Percentiles rank a stretch among this genome's conserved stretches.
These are phyloP conservation scores for Vickermania spadyakhi DNA, from an alignment of 208 protist species.

Conservation along the genomic window DNA sequence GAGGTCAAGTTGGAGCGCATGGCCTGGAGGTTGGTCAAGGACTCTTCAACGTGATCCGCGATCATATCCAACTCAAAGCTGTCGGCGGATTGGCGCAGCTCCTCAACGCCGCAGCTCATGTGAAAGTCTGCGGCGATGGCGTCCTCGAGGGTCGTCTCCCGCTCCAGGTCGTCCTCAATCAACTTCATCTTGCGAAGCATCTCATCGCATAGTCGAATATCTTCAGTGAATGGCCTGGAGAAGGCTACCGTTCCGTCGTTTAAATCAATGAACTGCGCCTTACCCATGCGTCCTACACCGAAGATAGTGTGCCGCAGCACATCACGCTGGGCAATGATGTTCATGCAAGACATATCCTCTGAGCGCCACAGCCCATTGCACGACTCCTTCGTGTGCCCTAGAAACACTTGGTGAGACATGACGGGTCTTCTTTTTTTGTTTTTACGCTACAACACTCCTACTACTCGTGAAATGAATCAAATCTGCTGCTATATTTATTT, in stretches of 20 bases:
- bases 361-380: conserved; percentile 68
- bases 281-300: conserved; percentile 83
- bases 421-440: too few species aligned
- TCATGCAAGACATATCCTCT: conserved; percentile 89
- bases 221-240: conserved; percentile 83
- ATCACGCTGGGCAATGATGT: conserved; percentile 89
- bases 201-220: conserved; percentile 89
- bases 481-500: too few species aligned
- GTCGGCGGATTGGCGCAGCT: conserved; percentile 4
- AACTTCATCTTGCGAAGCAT: conserved; percentile 76
- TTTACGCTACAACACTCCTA: too few species aligned
- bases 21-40: conserved; percentile 23
- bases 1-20: conserved; percentile 27
- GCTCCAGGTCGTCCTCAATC: conserved; percentile 53
- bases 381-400: conserved; percentile 5
- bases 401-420: conserved; percentile 1
- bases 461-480: too few species aligned
- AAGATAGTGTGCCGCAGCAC: conserved; percentile 83
- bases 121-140: conserved; percentile 3
- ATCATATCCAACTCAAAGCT: conserved; percentile 7
- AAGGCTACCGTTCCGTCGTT: conserved; percentile 60
- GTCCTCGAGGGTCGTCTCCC: conserved; percentile 20
- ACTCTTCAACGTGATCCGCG: conserved; percentile 24
- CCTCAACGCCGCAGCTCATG: conserved; percentile 6
- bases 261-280: conserved; percentile 90